Conservation (phyloP, 306 rosid species). For the Vicia villosa region DNA sequence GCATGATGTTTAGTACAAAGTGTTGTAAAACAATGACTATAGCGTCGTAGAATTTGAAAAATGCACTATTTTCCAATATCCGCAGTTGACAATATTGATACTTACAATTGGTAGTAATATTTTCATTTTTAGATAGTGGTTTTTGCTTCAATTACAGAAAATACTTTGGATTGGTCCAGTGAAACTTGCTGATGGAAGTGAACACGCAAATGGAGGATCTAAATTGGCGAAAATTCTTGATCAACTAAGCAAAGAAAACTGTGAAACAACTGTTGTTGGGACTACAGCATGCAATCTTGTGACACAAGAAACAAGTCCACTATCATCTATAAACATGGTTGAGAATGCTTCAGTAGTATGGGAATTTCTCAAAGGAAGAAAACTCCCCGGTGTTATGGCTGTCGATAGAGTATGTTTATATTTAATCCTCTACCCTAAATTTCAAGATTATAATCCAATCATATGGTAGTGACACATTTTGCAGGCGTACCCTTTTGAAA, state of each 20-base stretch:
- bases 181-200: constrained; percentile 51
- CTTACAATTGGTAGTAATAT: not conserved
- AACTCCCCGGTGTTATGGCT: constrained; percentile 81
- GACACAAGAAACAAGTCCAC: constrained; percentile 51
- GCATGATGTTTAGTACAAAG: not conserved
- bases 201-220: constrained; percentile 54
- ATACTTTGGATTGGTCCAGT: constrained; percentile 85
- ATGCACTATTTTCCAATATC: not conserved
- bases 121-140: constrained; percentile 30
- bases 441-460: no score
- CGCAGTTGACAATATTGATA: not conserved
- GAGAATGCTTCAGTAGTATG: constrained; percentile 82
- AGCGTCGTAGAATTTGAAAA: not conserved
- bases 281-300: constrained; percentile 58
- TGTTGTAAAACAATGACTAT: not conserved
- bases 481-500: constrained; percentile 87
- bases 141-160: constrained; percentile 51
- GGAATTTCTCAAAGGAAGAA: constrained; percentile 91
- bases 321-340: constrained; percentile 48
- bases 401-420: constrained; percentile 91
- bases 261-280: constrained; percentile 74
- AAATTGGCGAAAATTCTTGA: constrained; percentile 64
- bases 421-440: no score
- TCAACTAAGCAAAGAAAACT: constrained; percentile 51
- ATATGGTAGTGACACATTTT: constrained; percentile 42